Conservation (phyloP, 768 basidiomycete genomes). For the Gloeostereum incarnatum region DNA sequence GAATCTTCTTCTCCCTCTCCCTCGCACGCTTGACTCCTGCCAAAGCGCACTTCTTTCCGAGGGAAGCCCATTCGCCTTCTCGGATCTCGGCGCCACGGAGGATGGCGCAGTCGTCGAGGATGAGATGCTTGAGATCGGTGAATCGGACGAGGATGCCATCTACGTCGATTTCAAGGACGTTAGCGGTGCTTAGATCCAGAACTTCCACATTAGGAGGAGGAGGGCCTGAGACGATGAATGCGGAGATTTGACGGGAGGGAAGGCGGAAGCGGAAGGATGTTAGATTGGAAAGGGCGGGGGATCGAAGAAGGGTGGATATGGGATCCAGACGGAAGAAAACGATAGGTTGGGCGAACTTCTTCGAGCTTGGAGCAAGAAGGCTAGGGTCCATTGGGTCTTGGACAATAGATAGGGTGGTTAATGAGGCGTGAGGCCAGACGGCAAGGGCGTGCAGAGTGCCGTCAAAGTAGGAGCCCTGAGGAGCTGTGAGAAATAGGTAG, state of each 20-base stretch:
- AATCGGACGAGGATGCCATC: slow-evolving; percentile 45
- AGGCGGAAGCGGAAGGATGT: slow-evolving; percentile 60
- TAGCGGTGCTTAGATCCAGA: slow-evolving; percentile 73
- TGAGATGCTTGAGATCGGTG: slow-evolving; percentile 45
- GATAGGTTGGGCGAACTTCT: slow-evolving; percentile 72
- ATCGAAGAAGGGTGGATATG: slow-evolving; percentile 31
- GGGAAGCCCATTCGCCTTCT: slow-evolving; percentile 44
- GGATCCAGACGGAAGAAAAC: slow-evolving; percentile 72
- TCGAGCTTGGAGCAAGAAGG: slow-evolving; percentile 8
- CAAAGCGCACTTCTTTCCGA: slow-evolving; percentile 56
- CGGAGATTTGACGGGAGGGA: slow-evolving; percentile 52
- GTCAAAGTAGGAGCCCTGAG: slow-evolving; percentile 78
- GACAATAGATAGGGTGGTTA: slow-evolving; percentile 48
- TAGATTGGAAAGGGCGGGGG: slow-evolving; percentile 39
- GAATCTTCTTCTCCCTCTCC: slow-evolving; percentile 58
- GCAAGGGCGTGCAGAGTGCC: slow-evolving; percentile 54
- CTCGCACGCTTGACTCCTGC: slow-evolving; percentile 51
- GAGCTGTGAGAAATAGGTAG: slow-evolving; percentile 1
- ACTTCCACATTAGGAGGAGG: slow-evolving; percentile 35
- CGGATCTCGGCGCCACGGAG: slow-evolving; percentile 40
- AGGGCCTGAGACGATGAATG: slow-evolving; percentile 22
- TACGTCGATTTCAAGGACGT: slow-evolving; percentile 42
- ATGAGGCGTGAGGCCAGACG: slow-evolving; percentile 41
- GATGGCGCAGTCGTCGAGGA: slow-evolving; percentile 60
- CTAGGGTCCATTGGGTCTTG: slow-evolving; percentile 51